Conservation (phyloP, 2,329 filamentous ascomycete genomes). For the Leptographium procerum region DNA sequence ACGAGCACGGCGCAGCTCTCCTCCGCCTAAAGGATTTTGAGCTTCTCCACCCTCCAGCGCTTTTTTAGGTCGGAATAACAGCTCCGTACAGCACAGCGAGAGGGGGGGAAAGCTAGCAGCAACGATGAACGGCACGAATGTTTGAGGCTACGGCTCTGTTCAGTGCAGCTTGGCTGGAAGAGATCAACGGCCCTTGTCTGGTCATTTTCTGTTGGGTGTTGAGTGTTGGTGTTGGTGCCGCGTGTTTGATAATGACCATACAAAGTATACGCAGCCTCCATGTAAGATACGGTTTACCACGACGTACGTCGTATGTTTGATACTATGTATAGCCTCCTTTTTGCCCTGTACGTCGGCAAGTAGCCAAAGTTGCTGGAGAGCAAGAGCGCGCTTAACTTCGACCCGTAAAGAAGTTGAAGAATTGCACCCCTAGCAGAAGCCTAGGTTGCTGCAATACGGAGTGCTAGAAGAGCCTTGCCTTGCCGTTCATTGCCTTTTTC, state of each 20-base stretch:
- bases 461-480: too few species aligned
- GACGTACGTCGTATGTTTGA: too few species aligned
- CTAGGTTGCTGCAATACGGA: too few species aligned
- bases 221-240: too few species aligned
- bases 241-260: background rate
- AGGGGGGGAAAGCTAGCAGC: too few species aligned
- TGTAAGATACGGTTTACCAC: too few species aligned
- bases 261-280: too few species aligned
- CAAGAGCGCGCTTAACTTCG: background rate
- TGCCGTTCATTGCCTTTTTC: background rate
- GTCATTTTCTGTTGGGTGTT: background rate
- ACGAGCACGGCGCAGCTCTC: background rate
- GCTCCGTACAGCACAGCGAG: background rate
- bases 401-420: background rate
- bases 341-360: background rate
- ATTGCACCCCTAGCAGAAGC: background rate
- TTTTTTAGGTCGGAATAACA: background rate
- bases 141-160: background rate
- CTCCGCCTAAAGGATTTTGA: background rate
- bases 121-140: background rate
- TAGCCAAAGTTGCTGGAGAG: background rate
- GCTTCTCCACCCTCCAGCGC: background rate
- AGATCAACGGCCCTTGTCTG: background rate
- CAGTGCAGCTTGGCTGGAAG: background rate
- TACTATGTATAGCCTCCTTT: background rate